Evolutionary conservation across 176 grass and related monocot species (phyloP), one percentile per base, ranked within the genome.

Genomic region (Oryza meridionalis): DNA sequence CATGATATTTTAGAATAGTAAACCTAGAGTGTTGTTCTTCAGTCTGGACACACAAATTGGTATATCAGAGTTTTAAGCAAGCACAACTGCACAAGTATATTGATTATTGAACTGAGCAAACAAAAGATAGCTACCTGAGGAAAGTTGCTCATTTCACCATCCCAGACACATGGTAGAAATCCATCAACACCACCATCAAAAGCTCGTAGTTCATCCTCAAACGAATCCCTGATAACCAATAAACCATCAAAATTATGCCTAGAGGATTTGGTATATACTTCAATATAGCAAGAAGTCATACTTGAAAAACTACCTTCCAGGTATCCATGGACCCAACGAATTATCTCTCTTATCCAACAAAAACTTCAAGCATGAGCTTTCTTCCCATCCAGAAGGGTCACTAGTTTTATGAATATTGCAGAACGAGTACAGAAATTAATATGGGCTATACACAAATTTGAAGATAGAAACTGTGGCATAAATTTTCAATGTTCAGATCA

Each of bases 161-260:
- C 95, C 92, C 92, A 98, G 25, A 94, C 90, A 86, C 92, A 98
- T 71, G 95, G 95, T 67, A 94, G 73, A 86, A 93, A 81, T 67
- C 95, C 95, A 71, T 98, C 92, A 73, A 62, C 72, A 47, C 95
- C 87, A 70, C 95, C 95, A 72, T 93, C 89, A 84, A 94, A 98
- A 77, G 90, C 92, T 75, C 95, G 90, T 76, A 98, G 87, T 55
- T 98, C 95, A 88, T 98, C 95, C 94, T 98, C 95, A 86, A 93
- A 98, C 64, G 88, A 98, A 88, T 98, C 92, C 87, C 95, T 97
- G 77, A 46, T 49, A 87, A 88, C 24, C 81, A 85, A 84, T 77
- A 76, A 29, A 63, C 53, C 33, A 83, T 83, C 59, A 83, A 51
- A 77, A 72, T 50, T 14, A 58, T 44, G 55, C 31, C 67, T 67